Evolutionary conservation across 2,329 filamentous ascomycete genomes (phyloP), one percentile per base, ranked within the genome.

Genomic region (Cordyceps farinosa): DNA sequence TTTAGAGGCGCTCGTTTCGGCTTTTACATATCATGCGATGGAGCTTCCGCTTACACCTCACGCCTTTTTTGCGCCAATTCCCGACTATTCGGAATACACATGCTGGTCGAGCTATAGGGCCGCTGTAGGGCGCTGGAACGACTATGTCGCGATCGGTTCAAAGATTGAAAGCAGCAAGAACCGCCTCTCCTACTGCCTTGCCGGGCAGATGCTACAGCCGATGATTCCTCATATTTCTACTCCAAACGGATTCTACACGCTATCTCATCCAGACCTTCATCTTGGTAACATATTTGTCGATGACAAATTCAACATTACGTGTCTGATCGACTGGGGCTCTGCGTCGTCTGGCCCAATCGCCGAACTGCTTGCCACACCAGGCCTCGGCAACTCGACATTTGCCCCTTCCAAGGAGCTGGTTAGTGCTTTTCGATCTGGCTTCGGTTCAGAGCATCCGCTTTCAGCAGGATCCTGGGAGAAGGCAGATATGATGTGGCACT

Each of bases 21-120:
- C 66, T 1, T 68, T 71, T 58, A 66, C 55, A 40, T 50, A 42
- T 27, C 69, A 73, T 63, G 66, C 59, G 32, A 61, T 67, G 56
- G 65, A 72, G 62, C 71, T 74, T 62, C 55, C 62, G 7, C 64
- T 73, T 11, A 55, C 58, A n/a, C 67, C 70, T 8, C 66, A 73
- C 54, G 58, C 17, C 51, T 73, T 73, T 52, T 71, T 72, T 52
- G 71, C 71, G 10, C 72, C 70, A 3, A 62, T 73, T 45, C 72
- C 70, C 47, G 63, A 69, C 38, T 38, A 62, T 5, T 38, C 53
- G 8, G 68, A 72, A 13, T 75, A 70, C 47, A 42, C 61, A 36
- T 67, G 34, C 7, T 64, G 63, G 62, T 34, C 38, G 3, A 70
- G 65, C 42, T 69, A 70, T 47, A 58, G 30, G 22, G 50, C 56